Base-by-base conservation (phyloP, 1,284 basidiomycete species). In the Trametes polyzona region DNA sequence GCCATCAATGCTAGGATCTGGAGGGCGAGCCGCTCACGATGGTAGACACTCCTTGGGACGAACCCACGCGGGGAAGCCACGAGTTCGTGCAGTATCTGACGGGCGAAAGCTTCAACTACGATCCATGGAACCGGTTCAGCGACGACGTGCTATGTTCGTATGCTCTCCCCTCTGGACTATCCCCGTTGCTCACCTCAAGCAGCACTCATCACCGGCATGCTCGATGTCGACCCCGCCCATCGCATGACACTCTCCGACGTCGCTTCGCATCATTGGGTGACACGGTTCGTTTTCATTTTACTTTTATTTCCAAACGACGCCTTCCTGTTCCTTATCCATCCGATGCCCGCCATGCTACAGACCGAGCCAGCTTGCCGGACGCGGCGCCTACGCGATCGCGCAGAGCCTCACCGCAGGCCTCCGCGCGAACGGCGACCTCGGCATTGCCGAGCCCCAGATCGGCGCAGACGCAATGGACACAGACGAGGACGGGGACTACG, bases 41-140 rank as follows among this genome's bases (percentile, higher is more conserved):
- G 19, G 0, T 55, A 97, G 95, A 97, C 70, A 98, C 96, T 0
- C 97, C 96, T 1, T 99, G 96, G 96, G 96, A 98, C 69, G 92
- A 97, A 69, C 95, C 96, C 3, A 95, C 95, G 0, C 69, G 74
- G 0, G 78, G 81, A 19, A 93, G 91, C 60, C 83, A 85, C 2
- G 96, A 99, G 73, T 99, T 86, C 71, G 71, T 75, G 24, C 83
- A 86, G 7, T 99, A 92, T 72, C 69, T 90, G 2, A 81, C 81
- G 0, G 95, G 95, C 2, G 78, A 89, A 51, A 84, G 96, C 50
- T 87, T 93, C 63, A 71, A 82, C 8, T 86, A 93, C 64, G 79
- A 81, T 3, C 96, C 96, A 0, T 99, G 96, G 96, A 84, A 80
- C 57, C 78, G 86, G 16, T 83, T 98, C 48, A 75, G 78, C 16